Percentiles rank a stretch among this genome's conserved stretches.
These are phyloP conservation scores for Colletotrichum sansevieriae DNA, from an alignment of 2,329 filamentous ascomycete species.

Conservation along the genomic window DNA sequence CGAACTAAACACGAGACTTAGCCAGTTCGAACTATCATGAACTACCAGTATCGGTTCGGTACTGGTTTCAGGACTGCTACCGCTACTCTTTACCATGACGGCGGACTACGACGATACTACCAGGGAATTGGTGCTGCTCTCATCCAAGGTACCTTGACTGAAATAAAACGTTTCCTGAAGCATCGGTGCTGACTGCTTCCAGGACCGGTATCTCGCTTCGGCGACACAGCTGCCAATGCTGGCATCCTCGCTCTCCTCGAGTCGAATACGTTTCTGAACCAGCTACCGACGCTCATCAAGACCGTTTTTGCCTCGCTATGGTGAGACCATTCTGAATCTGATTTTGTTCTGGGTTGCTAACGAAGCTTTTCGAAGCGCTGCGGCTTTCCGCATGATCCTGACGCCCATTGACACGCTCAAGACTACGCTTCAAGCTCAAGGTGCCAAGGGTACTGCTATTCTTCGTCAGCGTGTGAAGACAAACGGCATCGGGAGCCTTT, in stretches of 20 bases:
- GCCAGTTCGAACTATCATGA: constrained; percentile 64
- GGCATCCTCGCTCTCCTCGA: constrained; percentile 62
- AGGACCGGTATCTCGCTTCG: constrained; percentile 61
- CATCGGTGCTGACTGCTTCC: background rate
- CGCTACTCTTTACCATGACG: constrained; percentile 56
- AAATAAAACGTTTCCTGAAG: background rate
- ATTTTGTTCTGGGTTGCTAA: background rate
- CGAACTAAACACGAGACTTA: constrained; percentile 39
- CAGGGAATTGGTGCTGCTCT: constrained; percentile 60
- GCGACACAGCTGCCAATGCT: constrained; percentile 63
- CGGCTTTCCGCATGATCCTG: constrained; percentile 60
- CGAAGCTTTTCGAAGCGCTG: constrained; percentile 50
- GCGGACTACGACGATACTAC: constrained; percentile 59
- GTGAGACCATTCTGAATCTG: constrained; percentile 40
- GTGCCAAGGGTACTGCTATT: constrained; percentile 56
- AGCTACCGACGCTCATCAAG: constrained; percentile 57
- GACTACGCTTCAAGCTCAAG: constrained; percentile 63
- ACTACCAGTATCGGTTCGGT: constrained; percentile 64
- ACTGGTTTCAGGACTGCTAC: constrained; percentile 56
- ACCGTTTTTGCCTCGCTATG: constrained; percentile 62
- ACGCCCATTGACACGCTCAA: constrained; percentile 65
- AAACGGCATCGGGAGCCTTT: constrained; percentile 59
- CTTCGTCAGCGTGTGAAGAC: constrained; percentile 59
- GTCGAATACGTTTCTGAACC: constrained; percentile 59
- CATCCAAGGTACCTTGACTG: constrained; percentile 53